phyloP scores from a whole-genome alignment of 2,329 filamentous ascomycete species.

The Neonectria punicea region DNA sequence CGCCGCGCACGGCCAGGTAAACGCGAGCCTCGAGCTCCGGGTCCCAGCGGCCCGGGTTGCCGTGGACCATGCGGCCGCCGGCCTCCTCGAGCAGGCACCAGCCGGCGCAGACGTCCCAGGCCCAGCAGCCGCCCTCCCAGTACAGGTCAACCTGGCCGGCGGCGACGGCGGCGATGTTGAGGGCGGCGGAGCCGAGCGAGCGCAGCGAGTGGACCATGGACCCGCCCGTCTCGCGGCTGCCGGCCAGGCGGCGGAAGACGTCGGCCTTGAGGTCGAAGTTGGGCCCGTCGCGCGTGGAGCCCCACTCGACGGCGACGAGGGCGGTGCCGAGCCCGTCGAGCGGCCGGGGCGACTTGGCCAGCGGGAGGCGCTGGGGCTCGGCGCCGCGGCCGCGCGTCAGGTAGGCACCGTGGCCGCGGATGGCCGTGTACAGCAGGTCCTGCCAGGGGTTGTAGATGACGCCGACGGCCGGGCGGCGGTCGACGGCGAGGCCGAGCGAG shows the following conservation, averaged over 20 bases:
- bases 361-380: constrained; percentile 52
- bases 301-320: constrained; percentile 80
- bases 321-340: constrained; percentile 69
- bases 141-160: constrained; percentile 77
- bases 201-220: constrained; percentile 81
- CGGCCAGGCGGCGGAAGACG: constrained; percentile 71
- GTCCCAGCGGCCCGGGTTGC: constrained; percentile 80
- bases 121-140: constrained; percentile 87
- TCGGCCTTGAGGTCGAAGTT: constrained; percentile 77
- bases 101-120: constrained; percentile 86
- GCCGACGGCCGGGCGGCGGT: constrained; percentile 71
- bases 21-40: constrained; percentile 66
- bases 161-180: constrained; percentile 80
- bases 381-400: constrained; percentile 57
- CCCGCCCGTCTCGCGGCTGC: constrained; percentile 69
- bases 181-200: constrained; percentile 76
- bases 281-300: constrained; percentile 71
- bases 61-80: constrained; percentile 77
- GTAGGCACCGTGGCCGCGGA: constrained; percentile 75
- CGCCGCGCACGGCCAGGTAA: constrained; percentile 72
- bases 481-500: constrained; percentile 77
- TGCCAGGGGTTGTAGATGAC: constrained; percentile 86
- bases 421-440: constrained; percentile 73
- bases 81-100: constrained; percentile 82
- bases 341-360: constrained; percentile 61